These are phyloP conservation scores for Mycosphaerella arachidis DNA, from an alignment of 2,329 filamentous ascomycete genomes.

Conservation along the genomic window DNA sequence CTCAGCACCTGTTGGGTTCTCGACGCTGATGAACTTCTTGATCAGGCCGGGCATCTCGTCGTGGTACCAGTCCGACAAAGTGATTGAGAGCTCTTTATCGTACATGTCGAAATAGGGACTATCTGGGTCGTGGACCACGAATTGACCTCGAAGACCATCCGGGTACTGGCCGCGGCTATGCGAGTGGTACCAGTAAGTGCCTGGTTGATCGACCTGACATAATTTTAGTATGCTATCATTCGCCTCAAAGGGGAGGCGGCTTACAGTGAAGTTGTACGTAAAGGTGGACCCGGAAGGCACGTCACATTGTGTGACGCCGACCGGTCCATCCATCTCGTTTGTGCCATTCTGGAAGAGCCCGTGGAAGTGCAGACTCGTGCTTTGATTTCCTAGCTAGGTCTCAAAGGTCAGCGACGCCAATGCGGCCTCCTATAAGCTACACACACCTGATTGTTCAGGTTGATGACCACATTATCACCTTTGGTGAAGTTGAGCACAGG, in stretches of 20 bases:
- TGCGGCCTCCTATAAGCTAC: neutral
- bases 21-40: slow-evolving; percentile 51
- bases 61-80: slow-evolving; percentile 72
- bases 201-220: slow-evolving; percentile 42
- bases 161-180: slow-evolving; percentile 62
- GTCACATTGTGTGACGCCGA: slow-evolving; percentile 62
- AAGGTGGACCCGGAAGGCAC: slow-evolving; percentile 60
- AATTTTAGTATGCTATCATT: neutral
- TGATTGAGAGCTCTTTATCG: slow-evolving; percentile 58
- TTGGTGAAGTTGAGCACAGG: slow-evolving; percentile 69
- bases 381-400: slow-evolving; percentile 53
- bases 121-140: slow-evolving; percentile 60
- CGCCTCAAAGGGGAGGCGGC: neutral
- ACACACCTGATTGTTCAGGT: slow-evolving; percentile 58
- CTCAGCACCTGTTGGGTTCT: slow-evolving; percentile 57
- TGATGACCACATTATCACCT: slow-evolving; percentile 66
- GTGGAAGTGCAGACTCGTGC: slow-evolving; percentile 69
- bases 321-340: slow-evolving; percentile 68
- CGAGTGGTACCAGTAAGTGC: slow-evolving; percentile 63
- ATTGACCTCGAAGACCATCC: slow-evolving; percentile 63
- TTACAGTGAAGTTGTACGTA: slow-evolving; percentile 63
- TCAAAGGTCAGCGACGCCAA: neutral
- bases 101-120: slow-evolving; percentile 52
- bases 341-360: slow-evolving; percentile 74
- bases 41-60: slow-evolving; percentile 50